These are phyloP conservation scores for Clarireedia hainanense DNA, from an alignment of 2,329 filamentous ascomycete species.

Conservation along the genomic window DNA sequence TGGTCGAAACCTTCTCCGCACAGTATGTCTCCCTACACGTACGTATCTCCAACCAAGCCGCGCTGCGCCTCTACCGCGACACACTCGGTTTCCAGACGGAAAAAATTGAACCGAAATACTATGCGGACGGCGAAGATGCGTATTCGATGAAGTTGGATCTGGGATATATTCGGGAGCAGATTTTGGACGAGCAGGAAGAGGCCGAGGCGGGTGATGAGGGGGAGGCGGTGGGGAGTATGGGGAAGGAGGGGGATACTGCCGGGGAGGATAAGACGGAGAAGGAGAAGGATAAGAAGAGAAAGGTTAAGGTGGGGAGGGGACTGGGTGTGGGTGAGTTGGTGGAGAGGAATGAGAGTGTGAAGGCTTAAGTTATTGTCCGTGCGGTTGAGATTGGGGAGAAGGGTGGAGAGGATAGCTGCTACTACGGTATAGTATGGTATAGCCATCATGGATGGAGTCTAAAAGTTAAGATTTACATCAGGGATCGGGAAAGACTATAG, in stretches of 20 bases:
- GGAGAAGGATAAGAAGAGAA: slow-evolving; percentile 56
- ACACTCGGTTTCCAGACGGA: slow-evolving; percentile 85
- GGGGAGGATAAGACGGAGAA: slow-evolving; percentile 64
- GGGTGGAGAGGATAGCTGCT: no score
- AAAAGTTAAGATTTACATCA: background rate
- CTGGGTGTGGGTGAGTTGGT: slow-evolving; percentile 74
- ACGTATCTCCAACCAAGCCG: slow-evolving; percentile 85
- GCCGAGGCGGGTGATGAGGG: slow-evolving; percentile 53
- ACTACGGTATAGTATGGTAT: background rate
- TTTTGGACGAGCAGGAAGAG: slow-evolving; percentile 36
- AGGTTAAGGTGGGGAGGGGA: slow-evolving; percentile 75
- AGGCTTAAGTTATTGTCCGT: slow-evolving; percentile 19
- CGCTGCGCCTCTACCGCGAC: slow-evolving; percentile 84
- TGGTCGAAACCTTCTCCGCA: slow-evolving; percentile 90
- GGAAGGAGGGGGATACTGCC: slow-evolving; percentile 51
- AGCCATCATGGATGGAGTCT: slow-evolving; percentile 3
- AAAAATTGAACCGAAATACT: slow-evolving; percentile 83
- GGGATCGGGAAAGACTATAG: no score
- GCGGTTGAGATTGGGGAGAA: no score
- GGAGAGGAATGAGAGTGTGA: slow-evolving; percentile 58
- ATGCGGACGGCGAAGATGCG: slow-evolving; percentile 95
- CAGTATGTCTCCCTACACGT: slow-evolving; percentile 95
- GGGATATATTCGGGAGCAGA: slow-evolving; percentile 44
- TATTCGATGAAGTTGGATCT: slow-evolving; percentile 91
- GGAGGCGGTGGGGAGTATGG: slow-evolving; percentile 60